A percentile compares a stretch with the other conserved stretches of the same genome.
phyloP scores from a whole-genome alignment of 1,139 yeast species.

The Saccharomyces hybrid region DNA sequence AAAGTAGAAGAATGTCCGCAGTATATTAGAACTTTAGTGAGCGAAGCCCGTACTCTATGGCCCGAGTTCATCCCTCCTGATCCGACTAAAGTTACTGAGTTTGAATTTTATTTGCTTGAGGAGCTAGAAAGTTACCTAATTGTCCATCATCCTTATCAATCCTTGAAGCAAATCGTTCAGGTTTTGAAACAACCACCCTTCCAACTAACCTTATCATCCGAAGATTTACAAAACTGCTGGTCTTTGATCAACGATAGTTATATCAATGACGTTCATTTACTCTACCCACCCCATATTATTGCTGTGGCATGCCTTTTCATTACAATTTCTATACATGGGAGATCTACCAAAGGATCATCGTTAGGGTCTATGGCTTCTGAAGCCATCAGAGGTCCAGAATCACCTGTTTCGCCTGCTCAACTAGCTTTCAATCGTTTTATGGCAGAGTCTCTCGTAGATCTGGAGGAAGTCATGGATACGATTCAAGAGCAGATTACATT shows the following conservation, averaged over 20 bases:
- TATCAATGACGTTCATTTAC: conserved; percentile 73
- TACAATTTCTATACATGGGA: conserved; percentile 22
- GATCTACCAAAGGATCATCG: conserved; percentile 7
- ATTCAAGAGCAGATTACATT: conserved; percentile 74
- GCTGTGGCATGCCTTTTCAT: conserved; percentile 67
- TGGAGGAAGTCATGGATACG: conserved; percentile 69
- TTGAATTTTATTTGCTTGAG: conserved; percentile 87
- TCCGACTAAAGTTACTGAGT: conserved; percentile 87
- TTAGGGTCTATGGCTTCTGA: not conserved
- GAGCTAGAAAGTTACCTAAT: conserved; percentile 77
- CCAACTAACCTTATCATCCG: conserved; percentile 35
- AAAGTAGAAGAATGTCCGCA: conserved; percentile 94
- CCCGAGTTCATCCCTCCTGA: conserved; percentile 93
- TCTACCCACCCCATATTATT: conserved; percentile 86
- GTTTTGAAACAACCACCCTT: conserved; percentile 36
- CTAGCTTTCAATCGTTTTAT: conserved; percentile 50
- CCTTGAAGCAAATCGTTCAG: conserved; percentile 54
- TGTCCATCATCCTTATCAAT: conserved; percentile 82
- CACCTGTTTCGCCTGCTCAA: conserved; percentile 9
- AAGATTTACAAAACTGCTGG: conserved; percentile 83
- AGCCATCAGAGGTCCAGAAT: not conserved
- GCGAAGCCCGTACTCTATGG: conserved; percentile 87
- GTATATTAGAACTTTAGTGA: conserved; percentile 73
- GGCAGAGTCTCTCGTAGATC: conserved; percentile 67
- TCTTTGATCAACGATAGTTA: conserved; percentile 83